These are phyloP conservation scores for Colletotrichum liriopes DNA, from an alignment of 2,329 filamentous ascomycete genomes.

Conservation along the genomic window DNA sequence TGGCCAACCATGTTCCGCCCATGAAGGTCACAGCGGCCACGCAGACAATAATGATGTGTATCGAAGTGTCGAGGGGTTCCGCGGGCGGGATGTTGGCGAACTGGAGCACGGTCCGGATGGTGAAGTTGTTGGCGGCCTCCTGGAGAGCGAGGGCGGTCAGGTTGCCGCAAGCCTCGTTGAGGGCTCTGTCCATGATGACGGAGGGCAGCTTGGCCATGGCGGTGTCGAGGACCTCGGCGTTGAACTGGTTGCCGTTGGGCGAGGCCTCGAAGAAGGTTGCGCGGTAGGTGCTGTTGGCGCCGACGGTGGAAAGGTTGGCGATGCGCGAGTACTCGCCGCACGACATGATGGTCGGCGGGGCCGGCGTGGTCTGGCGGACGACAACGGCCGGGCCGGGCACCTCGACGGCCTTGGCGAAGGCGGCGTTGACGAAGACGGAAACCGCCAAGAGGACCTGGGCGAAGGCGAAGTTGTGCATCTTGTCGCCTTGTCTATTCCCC, in stretches of 20 bases:
- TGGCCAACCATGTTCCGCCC: conserved; percentile 25
- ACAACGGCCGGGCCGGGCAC: conserved; percentile 27
- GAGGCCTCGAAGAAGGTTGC: conserved; percentile 61
- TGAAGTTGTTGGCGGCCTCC: conserved; percentile 62
- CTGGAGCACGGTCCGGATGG: conserved; percentile 56
- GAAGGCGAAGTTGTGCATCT: conserved; percentile 37
- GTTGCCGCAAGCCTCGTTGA: conserved; percentile 64
- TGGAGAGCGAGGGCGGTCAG: conserved; percentile 59
- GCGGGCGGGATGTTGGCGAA: conserved; percentile 47
- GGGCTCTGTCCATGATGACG: conserved; percentile 55
- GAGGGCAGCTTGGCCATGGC: conserved; percentile 55
- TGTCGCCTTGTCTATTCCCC: background rate
- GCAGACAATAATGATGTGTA: conserved; percentile 24
- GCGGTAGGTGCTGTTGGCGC: conserved; percentile 61
- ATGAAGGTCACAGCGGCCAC: background rate
- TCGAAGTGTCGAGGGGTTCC: conserved; percentile 11
- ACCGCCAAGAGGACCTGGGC: conserved; percentile 40
- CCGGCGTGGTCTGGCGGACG: conserved; percentile 37
- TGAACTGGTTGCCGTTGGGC: conserved; percentile 57
- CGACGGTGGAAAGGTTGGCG: conserved; percentile 64
- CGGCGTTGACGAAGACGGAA: conserved; percentile 27
- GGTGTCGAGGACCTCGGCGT: conserved; percentile 58
- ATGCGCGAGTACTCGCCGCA: conserved; percentile 61
- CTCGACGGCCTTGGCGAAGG: conserved; percentile 18
- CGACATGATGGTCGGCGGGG: conserved; percentile 24